A percentile compares a stretch with the other conserved stretches of the same genome.
Evolutionary conservation across 306 rosid species (phyloP).

Genomic region (Pyrus betulifolia): DNA sequence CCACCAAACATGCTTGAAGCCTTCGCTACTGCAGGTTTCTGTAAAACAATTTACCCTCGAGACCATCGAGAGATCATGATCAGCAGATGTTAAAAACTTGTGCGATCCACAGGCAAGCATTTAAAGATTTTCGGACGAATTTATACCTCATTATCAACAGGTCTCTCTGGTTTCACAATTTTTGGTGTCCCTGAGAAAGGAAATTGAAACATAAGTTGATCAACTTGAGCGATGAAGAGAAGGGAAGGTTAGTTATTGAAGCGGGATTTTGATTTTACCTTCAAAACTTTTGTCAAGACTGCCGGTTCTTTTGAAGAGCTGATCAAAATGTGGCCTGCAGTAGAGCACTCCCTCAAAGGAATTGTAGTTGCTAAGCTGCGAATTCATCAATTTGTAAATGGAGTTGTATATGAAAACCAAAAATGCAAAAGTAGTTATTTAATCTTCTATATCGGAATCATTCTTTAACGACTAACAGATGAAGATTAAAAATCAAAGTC

Average conservation of each 20-base stretch:
- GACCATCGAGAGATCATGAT: background rate
- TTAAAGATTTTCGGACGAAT: background rate
- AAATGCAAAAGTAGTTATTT: background rate
- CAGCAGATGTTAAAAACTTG: background rate
- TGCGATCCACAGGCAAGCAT: background rate
- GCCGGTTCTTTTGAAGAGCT: constrained; percentile 92
- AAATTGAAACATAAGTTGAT: constrained; percentile 2
- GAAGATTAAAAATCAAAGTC: background rate
- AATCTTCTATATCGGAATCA: background rate
- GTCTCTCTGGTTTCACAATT: constrained; percentile 75
- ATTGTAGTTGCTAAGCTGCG: constrained; percentile 98
- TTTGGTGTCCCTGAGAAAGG: constrained; percentile 75
- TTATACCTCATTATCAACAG: constrained; percentile 58
- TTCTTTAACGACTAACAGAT: background rate
- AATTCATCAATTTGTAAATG: constrained; percentile 17
- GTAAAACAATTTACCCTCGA: constrained; percentile 16
- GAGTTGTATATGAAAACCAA: background rate
- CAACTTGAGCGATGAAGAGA: constrained; percentile 1
- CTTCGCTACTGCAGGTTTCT: constrained; percentile 74
- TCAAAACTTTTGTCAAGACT: constrained; percentile 98
- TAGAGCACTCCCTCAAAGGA: constrained; percentile 97
- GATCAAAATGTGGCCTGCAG: constrained; percentile 95
- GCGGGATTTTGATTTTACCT: constrained; percentile 40
- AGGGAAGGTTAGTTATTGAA: background rate
- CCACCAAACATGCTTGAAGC: constrained; percentile 83